Percentiles rank a stretch among this genome's conserved stretches.
Evolutionary conservation across 2,329 filamentous ascomycete genomes (phyloP).

Genomic region (Cytospora paraplurivora): DNA sequence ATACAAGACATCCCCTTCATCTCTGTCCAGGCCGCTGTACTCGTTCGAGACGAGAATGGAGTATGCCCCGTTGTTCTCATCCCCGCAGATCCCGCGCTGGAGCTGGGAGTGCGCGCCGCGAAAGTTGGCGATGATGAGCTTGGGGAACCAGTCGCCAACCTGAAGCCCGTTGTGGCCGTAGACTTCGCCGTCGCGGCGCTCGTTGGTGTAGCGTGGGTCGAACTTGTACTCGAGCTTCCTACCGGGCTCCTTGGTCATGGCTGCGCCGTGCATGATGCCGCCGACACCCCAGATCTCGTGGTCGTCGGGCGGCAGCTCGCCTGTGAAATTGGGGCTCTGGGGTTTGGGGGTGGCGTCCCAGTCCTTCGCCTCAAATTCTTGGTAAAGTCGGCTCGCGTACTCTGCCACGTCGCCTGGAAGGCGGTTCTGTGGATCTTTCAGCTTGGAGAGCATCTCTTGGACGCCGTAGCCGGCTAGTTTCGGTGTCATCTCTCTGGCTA

Average conservation of each 20-base stretch:
- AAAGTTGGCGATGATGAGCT: conserved; percentile 51
- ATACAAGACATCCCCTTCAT: conserved; percentile 34
- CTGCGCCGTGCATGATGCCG: conserved; percentile 39
- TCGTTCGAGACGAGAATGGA: conserved; percentile 53
- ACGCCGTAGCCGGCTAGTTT: background rate
- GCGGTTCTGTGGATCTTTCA: background rate
- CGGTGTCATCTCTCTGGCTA: background rate
- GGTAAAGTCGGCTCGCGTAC: conserved; percentile 7
- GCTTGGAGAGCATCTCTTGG: background rate
- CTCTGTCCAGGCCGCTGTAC: conserved; percentile 35
- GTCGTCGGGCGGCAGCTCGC: conserved; percentile 28
- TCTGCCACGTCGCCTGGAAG: conserved; percentile 5
- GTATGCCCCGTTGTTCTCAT: conserved; percentile 48
- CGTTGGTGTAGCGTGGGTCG: conserved; percentile 27
- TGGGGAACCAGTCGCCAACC: conserved; percentile 55
- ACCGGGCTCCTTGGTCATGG: conserved; percentile 2
- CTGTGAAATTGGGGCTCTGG: background rate
- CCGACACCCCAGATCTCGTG: conserved; percentile 37
- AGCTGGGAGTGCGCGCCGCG: conserved; percentile 55
- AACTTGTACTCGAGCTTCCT: conserved; percentile 8
- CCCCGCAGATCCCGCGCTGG: conserved; percentile 55
- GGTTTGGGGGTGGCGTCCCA: conserved; percentile 3
- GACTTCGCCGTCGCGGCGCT: conserved; percentile 26
- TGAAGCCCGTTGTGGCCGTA: conserved; percentile 40
- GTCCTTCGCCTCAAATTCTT: conserved; percentile 10